Conservation (phyloP, 495 filamentous ascomycete species). For the Neurospora sp. region DNA sequence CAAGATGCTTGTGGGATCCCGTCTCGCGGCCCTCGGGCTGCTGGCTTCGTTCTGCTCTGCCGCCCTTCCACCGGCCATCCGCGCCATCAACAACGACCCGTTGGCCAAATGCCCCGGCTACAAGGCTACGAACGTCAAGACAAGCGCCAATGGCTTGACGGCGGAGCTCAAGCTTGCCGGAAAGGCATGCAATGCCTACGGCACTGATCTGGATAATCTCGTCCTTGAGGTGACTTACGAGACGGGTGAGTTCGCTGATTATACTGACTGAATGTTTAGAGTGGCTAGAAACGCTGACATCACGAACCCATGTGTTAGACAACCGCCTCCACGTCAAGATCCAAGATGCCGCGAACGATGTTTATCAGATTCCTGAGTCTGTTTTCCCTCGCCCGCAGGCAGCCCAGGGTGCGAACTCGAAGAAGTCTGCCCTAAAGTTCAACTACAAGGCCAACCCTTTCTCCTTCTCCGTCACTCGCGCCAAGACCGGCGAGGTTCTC, state of each 20-base stretch:
- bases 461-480: conserved; percentile 60
- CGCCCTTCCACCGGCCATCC: conserved; percentile 1
- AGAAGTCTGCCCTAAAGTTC: conserved; percentile 50
- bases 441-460: conserved; percentile 59
- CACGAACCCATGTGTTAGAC: conserved; percentile 30
- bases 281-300: neutral
- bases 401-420: conserved; percentile 8
- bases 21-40: conserved; percentile 10
- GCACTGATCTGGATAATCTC: conserved; percentile 55
- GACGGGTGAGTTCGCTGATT: conserved; percentile 55
- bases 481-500: conserved; percentile 55
- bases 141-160: conserved; percentile 40
- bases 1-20: conserved; percentile 8
- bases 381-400: conserved; percentile 54
- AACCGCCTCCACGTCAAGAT: conserved; percentile 76
- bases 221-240: conserved; percentile 67
- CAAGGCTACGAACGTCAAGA: conserved; percentile 52
- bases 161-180: conserved; percentile 62
- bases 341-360: conserved; percentile 59
- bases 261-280: no score
- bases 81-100: conserved; percentile 11
- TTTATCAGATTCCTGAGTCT: conserved; percentile 70
- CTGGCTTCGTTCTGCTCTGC: conserved; percentile 10
- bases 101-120: conserved; percentile 58
- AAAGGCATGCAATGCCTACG: conserved; percentile 59